Evolutionary conservation across 495 filamentous ascomycete genomes (phyloP).

Genomic region (Penicillium cataractarum): DNA sequence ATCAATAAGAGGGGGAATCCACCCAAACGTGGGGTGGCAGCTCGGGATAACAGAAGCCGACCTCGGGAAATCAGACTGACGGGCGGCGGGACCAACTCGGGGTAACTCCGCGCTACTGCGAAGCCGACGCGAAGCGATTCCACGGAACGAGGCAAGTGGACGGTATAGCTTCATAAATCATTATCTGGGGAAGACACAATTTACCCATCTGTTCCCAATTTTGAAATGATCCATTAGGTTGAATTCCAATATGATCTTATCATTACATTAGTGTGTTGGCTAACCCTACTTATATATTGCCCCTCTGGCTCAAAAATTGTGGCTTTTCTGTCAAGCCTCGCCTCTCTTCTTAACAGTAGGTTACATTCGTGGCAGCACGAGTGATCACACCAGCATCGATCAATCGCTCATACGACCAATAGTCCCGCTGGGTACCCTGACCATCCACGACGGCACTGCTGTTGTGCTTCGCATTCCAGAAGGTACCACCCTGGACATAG

Average conservation of each 20-base stretch:
- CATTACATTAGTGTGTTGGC: too few species aligned
- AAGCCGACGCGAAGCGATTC: not conserved
- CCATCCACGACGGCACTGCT: constrained; percentile 20
- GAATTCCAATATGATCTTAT: too few species aligned
- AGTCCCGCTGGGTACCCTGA: constrained; percentile 8
- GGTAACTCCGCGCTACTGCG: constrained; percentile 12
- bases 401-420: not conserved
- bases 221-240: too few species aligned
- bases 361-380: not conserved
- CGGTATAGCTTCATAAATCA: not conserved
- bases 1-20: not conserved
- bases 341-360: not conserved
- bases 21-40: constrained; percentile 5
- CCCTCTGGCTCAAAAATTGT: not conserved
- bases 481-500: constrained; percentile 18
- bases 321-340: not conserved
- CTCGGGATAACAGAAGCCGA: constrained; percentile 9
- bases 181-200: not conserved
- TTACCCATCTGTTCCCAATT: too few species aligned
- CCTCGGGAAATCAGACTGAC: constrained; percentile 3
- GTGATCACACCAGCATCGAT: not conserved
- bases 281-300: too few species aligned
- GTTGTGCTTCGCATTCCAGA: constrained; percentile 24
- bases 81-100: constrained; percentile 3
- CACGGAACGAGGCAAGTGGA: not conserved